Evolutionary conservation across 1,139 yeast genomes (phyloP), one percentile per base, ranked within the genome.

Genomic region (Kodamaea anthophila): DNA sequence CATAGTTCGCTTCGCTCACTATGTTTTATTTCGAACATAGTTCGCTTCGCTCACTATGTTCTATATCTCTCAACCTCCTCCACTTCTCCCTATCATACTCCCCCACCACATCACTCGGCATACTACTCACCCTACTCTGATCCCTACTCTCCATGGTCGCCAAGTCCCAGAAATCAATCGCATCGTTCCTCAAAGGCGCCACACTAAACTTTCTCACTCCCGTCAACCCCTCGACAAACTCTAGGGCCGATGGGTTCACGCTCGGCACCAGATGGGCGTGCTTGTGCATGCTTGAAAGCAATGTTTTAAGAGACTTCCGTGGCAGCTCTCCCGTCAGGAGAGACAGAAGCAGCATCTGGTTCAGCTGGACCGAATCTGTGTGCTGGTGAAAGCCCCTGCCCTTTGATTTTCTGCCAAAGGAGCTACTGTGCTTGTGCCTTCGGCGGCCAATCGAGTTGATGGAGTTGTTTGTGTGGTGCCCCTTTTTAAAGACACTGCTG

Each of bases 81-180:
- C 83, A 76, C 47, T 77, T 77, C 47, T 77, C 84, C 41, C 68
- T 55, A 44, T 77, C 84, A 44, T 77, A 77, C 44, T 74, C 75
- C 0, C 83, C 82, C 32, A 76, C 65, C 3, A 73, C 76, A 9
- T 69, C 76, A 35, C 77, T 65, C 0, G 82, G 83, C 23, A 71
- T 59, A 2, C 75, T 65, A 37, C 72, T 70, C 10, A 60, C 55
- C 18, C 70, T 51, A 3, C 74, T 67, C 29, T 52, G 51, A 26
- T 51, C 57, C 4, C 24, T 15, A 34, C 58, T 50, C 14, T 50
- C 56, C 10, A 63, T 62, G 0, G 71, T 61, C 30, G 46, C 62
- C 20, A 51, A 38, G 43, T 57, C 70, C 72, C 59, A 67, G 28
- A 43, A 40, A 26, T 53, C 58, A 14, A 46, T 40, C 7, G 56